Evolutionary conservation across 495 filamentous ascomycete genomes (phyloP), one percentile per base, ranked within the genome.

Genomic region (Hamigera avellanea): DNA sequence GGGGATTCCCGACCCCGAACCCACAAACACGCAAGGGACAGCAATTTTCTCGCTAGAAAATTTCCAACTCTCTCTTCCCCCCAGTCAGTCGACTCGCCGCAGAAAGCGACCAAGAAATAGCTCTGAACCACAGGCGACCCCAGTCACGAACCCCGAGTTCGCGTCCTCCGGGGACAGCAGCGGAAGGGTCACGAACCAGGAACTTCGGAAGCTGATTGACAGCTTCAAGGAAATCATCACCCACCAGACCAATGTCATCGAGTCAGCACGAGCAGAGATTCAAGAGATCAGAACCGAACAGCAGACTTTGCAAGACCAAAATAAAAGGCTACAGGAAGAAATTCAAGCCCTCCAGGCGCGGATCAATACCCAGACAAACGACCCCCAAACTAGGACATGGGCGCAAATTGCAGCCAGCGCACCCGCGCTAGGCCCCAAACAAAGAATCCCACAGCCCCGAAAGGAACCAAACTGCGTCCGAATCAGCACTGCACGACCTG

Each of bases 271-370:
- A 26, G 32, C 14, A 26, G 42, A 45, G 21, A 32, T 44, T 9
- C 27, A 26, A n/a, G 43, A 35, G 17, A 18, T 45, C 14, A 45
- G 41, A 45, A 14, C 14, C 31, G 29, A 38, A 16, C 33, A 40
- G 27, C 13, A 45, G 14, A 23, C 21, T 1, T 37, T 41, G 4
- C 13, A 40, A 14, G 30, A 28, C 19, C 33, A 45, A 14, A 45
- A 45, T n/a, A n/a, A n/a, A n/a, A n/a, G n/a, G 18, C 38, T 45
- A 10, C 34, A 28, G 17, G 29, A 45, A 7, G 21, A 45, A 32
- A n/a, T n/a, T n/a, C n/a, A n/a, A n/a, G n/a, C n/a, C n/a, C n/a
- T n/a, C n/a, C n/a, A n/a, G n/a, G n/a, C n/a, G n/a, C n/a, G n/a
- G n/a, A n/a, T n/a, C n/a, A n/a, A n/a, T n/a, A n/a, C n/a, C n/a